Evolutionary conservation across 352 stramenopile species (phyloP), one percentile per base, ranked within the genome.

Genomic region (Thraustochytrium sp.): DNA sequence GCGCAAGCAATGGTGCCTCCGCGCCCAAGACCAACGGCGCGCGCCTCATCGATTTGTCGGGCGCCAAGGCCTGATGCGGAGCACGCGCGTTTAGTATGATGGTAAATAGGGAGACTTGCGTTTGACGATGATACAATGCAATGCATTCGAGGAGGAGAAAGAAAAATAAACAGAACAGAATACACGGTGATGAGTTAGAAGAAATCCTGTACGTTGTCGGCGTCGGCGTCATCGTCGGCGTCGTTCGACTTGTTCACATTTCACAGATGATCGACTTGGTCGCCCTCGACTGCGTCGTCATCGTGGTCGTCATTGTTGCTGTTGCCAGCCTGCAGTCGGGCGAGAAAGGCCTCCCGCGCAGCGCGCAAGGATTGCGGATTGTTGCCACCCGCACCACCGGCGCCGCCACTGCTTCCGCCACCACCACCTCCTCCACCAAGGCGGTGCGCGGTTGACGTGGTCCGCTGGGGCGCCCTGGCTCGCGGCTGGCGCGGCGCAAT

Each of bases 401-500:
- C n/a, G n/a, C n/a, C n/a, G 62, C 31, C 18, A 9, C 26, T 29
- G 62, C n/a, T 48, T 21, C 34, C 16, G 44, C 16, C 31, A 42
- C 11, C 18, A 11, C 56, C 31, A 13, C 56, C 21, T 21, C 18
- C 37, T 16, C 62, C 62, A 11, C 40, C 37, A 38, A 75, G 40
- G 23, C 62, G 62, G 31, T 54, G 29, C 18, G 53, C 37, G 11
- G 62, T 54, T 8, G 36, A 8, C 8, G 37, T 31, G 3, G 37
- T 4, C 26, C 62, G 62, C 18, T 16, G 62, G 8, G 34, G 5
- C 5, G 37, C 62, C 8, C 62, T 16, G 1, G 31, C 23, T 11
- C 62, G 62, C 23, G 62, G 37, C n/a, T 75, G 62, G 3, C 37
- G 62, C 23, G 37, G 62, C 38, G 68, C 68, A 75, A 80, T 68